Percentiles rank a stretch among this genome's conserved stretches.
These are phyloP conservation scores for Collariella sp. DNA, from an alignment of 495 filamentous ascomycete species.

Conservation along the genomic window DNA sequence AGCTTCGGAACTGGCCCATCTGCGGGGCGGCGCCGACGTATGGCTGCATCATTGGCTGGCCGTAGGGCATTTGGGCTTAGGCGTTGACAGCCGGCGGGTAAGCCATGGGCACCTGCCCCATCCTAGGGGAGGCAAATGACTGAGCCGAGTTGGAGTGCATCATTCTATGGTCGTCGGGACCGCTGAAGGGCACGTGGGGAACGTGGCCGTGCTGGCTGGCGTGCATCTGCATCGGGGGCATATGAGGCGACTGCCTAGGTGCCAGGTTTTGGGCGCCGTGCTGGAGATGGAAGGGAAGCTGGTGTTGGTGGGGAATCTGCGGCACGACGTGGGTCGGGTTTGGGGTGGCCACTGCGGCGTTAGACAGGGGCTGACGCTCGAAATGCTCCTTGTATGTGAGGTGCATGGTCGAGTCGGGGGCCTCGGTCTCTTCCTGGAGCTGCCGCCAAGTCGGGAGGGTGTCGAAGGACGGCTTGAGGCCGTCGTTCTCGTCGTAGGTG, in stretches of 20 bases:
- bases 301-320: constrained; percentile 66
- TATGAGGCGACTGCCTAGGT: constrained; percentile 54
- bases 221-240: constrained; percentile 58
- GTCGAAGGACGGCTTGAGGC: constrained; percentile 66
- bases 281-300: constrained; percentile 62
- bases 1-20: constrained; percentile 44
- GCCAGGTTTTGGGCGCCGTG: constrained; percentile 37
- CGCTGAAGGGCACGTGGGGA: constrained; percentile 52
- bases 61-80: constrained; percentile 58
- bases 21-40: constrained; percentile 58
- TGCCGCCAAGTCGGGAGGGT: constrained; percentile 73
- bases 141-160: constrained; percentile 71
- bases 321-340: constrained; percentile 48
- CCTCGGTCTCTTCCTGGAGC: constrained; percentile 50
- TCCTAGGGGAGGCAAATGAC: constrained; percentile 67
- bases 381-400: constrained; percentile 67
- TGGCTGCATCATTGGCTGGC: constrained; percentile 63
- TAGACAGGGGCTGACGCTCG: constrained; percentile 49
- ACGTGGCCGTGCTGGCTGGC: constrained; percentile 52
- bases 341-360: constrained; percentile 55
- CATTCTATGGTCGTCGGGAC: constrained; percentile 78
- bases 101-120: constrained; percentile 58
- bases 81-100: constrained; percentile 64
- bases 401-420: constrained; percentile 49
- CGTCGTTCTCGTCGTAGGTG: constrained; percentile 57